These are phyloP conservation scores for Trichomonascus vanleenenianus DNA, from an alignment of 805 yeast species.

Conservation along the genomic window DNA sequence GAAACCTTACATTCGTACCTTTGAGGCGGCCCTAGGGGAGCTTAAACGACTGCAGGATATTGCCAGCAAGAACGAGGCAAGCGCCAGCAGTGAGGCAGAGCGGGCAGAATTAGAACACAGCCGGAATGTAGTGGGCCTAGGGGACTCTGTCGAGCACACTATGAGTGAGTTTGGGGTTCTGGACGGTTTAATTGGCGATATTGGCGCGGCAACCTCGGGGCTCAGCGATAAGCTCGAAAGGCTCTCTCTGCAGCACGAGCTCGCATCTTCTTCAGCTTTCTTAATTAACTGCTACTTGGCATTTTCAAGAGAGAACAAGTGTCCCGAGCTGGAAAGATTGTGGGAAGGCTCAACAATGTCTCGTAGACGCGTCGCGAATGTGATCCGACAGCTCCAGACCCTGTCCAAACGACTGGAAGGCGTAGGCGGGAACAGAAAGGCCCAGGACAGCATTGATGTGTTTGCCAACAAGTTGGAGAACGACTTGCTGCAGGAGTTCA, in stretches of 20 bases:
- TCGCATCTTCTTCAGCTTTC: conserved; percentile 63
- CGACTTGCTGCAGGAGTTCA: conserved; percentile 59
- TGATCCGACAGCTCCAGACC: conserved; percentile 55
- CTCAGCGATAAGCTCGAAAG: conserved; percentile 26
- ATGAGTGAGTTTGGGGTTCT: conserved; percentile 30
- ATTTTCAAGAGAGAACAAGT: conserved; percentile 52
- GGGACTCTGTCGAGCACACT: conserved; percentile 36
- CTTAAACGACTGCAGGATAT: conserved; percentile 54
- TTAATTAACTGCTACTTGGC: conserved; percentile 70
- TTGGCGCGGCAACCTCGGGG: conserved; percentile 24
- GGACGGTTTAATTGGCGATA: conserved; percentile 26
- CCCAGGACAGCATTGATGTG: conserved; percentile 46
- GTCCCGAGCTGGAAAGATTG: conserved; percentile 48
- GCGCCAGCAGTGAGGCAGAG: conserved; percentile 50
- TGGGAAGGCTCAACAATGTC: conserved; percentile 47
- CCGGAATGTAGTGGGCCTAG: conserved; percentile 51
- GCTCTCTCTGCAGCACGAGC: conserved; percentile 58
- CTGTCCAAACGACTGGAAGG: conserved; percentile 53
- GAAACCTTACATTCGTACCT: conserved; percentile 87
- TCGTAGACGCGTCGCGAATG: conserved; percentile 58
- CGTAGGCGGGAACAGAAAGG: conserved; percentile 14
- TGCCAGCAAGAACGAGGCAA: conserved; percentile 41
- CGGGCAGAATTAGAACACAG: conserved; percentile 61
- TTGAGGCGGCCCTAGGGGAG: conserved; percentile 76
- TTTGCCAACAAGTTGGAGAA: conserved; percentile 74